phyloP scores from a whole-genome alignment of 2,329 filamentous ascomycete genomes.

The Colletotrichum zoysiae region DNA sequence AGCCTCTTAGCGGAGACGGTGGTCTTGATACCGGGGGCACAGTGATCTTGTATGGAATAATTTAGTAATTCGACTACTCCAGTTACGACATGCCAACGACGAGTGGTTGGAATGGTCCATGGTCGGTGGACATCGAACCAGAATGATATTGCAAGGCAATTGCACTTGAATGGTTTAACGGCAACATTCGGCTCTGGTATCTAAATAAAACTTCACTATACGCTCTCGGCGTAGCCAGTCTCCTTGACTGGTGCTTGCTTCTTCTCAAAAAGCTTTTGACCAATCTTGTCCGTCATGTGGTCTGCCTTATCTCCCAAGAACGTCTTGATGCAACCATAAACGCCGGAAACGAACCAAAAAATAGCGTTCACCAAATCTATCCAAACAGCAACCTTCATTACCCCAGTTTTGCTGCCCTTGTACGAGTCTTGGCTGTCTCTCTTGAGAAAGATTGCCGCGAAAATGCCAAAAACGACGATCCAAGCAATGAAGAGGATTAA shows the following conservation, averaged over 20 bases:
- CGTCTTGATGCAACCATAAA: conserved; percentile 57
- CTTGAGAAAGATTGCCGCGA: conserved; percentile 77
- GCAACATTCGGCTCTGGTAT: neutral
- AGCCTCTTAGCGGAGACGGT: too few relatives aligned
- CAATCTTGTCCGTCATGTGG: conserved; percentile 52
- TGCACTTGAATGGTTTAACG: too few relatives aligned
- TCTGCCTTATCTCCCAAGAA: conserved; percentile 58
- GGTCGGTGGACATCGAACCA: neutral
- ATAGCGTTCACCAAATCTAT: conserved; percentile 76
- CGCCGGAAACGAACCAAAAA: conserved; percentile 70
- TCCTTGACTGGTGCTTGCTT: conserved; percentile 47
- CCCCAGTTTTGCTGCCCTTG: conserved; percentile 56
- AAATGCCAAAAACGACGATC: conserved; percentile 78
- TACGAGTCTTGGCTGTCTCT: conserved; percentile 65
- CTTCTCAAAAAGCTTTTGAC: conserved; percentile 54
- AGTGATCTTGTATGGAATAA: neutral
- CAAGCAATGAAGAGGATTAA: conserved; percentile 62
- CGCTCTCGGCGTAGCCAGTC: conserved; percentile 49
- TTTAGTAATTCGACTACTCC: neutral
- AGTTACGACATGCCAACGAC: too few relatives aligned
- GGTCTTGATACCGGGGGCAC: too few relatives aligned
- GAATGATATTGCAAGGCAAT: neutral
- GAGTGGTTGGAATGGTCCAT: neutral
- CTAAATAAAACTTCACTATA: conserved; percentile 35
- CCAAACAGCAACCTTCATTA: conserved; percentile 81